Conservation (phyloP, 2,329 filamentous ascomycete genomes). For the Aureobasidium leucospermi region DNA sequence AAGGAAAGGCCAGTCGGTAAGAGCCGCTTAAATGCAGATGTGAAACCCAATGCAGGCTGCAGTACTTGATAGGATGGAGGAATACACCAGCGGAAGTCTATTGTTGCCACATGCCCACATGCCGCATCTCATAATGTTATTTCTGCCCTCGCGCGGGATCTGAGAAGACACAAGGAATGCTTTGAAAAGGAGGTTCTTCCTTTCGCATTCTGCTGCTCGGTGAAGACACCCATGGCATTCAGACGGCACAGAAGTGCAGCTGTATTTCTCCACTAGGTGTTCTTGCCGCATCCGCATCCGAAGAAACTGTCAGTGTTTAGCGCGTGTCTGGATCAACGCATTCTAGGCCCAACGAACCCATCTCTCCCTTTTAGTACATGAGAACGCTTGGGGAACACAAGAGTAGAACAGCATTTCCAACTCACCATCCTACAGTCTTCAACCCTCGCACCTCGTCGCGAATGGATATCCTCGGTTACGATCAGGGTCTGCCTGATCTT, state of each 20-base stretch:
- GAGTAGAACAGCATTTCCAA: neutral
- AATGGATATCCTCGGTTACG: constrained; percentile 10
- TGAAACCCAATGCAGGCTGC: neutral
- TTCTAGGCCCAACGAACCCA: constrained; percentile 3
- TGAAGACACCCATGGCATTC: neutral
- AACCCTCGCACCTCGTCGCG: neutral
- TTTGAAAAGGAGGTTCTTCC: neutral
- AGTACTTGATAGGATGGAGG: neutral
- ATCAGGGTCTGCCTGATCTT: constrained; percentile 8
- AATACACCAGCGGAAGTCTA: neutral
- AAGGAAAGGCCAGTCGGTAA: neutral
- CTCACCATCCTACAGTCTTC: neutral
- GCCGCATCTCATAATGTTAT: neutral
- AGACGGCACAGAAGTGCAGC: neutral
- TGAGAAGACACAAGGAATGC: neutral
- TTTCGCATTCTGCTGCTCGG: neutral
- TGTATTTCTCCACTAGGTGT: neutral
- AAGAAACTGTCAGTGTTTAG: constrained; percentile 9
- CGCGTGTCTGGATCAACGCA: constrained; percentile 8
- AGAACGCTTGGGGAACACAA: neutral
- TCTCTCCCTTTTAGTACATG: neutral
- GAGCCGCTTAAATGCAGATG: neutral
- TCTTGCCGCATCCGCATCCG: neutral
- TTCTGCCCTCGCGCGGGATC: neutral
- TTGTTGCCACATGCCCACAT: neutral